Conservation (phyloP, 345 rosid genomes). For the Anastatica hierochuntica region DNA sequence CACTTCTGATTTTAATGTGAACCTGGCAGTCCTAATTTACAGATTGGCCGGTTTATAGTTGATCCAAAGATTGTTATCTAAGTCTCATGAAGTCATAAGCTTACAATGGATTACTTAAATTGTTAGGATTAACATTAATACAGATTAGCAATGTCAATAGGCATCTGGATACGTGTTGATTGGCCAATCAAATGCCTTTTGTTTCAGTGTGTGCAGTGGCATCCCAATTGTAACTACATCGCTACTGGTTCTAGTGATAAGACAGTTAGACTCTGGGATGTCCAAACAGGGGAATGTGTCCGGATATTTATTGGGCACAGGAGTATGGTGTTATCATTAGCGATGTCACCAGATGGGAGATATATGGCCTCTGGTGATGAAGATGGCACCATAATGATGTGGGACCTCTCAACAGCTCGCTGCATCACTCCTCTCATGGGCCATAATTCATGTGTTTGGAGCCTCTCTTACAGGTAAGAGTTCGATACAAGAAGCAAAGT, state of each 20-base stretch:
- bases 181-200: slow-evolving; percentile 9
- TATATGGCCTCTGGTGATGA: slow-evolving; percentile 97
- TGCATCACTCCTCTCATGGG: slow-evolving; percentile 89
- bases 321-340: slow-evolving; percentile 56
- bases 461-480: slow-evolving; percentile 73
- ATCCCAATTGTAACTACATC: slow-evolving; percentile 89
- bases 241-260: slow-evolving; percentile 94
- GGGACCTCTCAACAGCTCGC: slow-evolving; percentile 96
- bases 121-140: background rate
- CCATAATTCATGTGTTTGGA: slow-evolving; percentile 85
- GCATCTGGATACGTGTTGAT: background rate
- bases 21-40: background rate
- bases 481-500: background rate
- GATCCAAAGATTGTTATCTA: background rate
- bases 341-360: slow-evolving; percentile 95
- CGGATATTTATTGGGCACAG: slow-evolving; percentile 71
- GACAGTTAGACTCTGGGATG: slow-evolving; percentile 90
- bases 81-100: background rate
- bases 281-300: slow-evolving; percentile 83
- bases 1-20: background rate
- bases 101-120: background rate
- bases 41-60: background rate
- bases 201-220: slow-evolving; percentile 93
- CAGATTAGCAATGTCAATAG: background rate
- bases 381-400: slow-evolving; percentile 93